Percentiles rank a stretch among this genome's conserved stretches.
phyloP scores from a whole-genome alignment of 495 filamentous ascomycete genomes.

The Aspergillus sclerotiicarbonarius region DNA sequence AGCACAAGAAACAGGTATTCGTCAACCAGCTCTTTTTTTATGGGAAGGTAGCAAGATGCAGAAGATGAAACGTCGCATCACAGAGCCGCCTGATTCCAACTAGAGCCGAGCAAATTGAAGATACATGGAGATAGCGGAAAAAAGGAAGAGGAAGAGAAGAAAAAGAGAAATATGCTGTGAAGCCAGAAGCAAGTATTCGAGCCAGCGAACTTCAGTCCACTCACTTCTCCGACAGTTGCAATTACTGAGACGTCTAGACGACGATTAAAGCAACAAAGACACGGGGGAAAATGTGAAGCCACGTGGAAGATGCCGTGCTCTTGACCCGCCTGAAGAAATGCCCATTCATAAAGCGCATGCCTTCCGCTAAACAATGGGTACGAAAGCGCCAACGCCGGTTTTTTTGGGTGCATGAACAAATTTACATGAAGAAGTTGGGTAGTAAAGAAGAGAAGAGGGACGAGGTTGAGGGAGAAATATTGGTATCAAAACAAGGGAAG shows the following conservation, averaged over 20 bases:
- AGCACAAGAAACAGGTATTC: background rate
- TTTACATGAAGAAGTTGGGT: slow-evolving; percentile 1
- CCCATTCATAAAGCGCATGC: background rate
- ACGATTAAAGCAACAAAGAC: background rate
- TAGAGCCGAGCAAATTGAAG: too few relatives aligned
- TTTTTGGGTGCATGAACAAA: slow-evolving; percentile 1
- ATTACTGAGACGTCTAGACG: background rate
- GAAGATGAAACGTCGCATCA: too few relatives aligned
- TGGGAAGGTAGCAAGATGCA: too few relatives aligned
- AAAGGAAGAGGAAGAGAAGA: background rate
- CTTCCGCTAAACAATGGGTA: background rate
- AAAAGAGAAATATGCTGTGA: background rate
- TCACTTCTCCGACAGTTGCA: background rate
- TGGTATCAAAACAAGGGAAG: slow-evolving; percentile 19
- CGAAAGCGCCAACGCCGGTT: slow-evolving; percentile 9
- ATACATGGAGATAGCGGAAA: too few relatives aligned
- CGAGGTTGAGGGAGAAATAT: slow-evolving; percentile 5
- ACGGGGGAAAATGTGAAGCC: background rate
- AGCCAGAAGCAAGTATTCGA: background rate
- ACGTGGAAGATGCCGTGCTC: background rate
- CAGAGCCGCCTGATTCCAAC: too few relatives aligned
- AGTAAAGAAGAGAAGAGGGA: background rate
- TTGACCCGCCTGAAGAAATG: background rate
- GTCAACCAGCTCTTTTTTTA: background rate
- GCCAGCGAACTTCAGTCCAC: background rate